Percentiles rank a stretch among this genome's conserved stretches.
These are phyloP conservation scores for Cicer bijugum DNA, from an alignment of 306 rosid species.

Conservation along the genomic window DNA sequence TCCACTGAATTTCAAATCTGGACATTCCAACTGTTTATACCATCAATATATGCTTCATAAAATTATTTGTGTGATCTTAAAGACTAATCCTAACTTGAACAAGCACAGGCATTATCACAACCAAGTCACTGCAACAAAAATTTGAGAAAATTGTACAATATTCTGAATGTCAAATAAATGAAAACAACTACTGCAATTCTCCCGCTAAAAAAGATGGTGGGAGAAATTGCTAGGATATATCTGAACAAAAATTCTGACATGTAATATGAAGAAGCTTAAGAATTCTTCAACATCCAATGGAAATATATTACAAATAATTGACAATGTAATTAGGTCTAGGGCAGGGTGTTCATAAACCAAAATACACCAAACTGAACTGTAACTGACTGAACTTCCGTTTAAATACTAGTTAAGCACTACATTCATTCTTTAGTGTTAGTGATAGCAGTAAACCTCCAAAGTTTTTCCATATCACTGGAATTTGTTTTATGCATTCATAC, in stretches of 20 bases:
- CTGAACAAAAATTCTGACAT: neutral
- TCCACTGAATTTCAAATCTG: slow-evolving; percentile 90
- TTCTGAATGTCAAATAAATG: slow-evolving; percentile 12
- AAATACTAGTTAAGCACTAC: no score
- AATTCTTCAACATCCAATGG: neutral
- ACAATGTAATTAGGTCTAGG: neutral
- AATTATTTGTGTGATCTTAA: slow-evolving; percentile 20
- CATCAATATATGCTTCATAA: slow-evolving; percentile 53
- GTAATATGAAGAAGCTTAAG: slow-evolving; percentile 18
- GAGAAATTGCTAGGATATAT: slow-evolving; percentile 15
- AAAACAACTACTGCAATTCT: neutral
- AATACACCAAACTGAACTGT: no score
- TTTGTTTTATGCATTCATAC: no score
- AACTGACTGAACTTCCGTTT: no score
- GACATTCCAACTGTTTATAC: slow-evolving; percentile 90
- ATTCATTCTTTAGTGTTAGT: no score
- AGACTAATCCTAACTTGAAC: slow-evolving; percentile 41
- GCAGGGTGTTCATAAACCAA: no score
- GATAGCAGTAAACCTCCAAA: no score
- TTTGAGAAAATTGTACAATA: slow-evolving; percentile 4
- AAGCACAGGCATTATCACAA: slow-evolving; percentile 20
- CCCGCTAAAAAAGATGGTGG: neutral
- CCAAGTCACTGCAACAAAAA: slow-evolving; percentile 1
- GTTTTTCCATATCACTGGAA: no score
- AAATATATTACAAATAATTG: slow-evolving; percentile 6